A percentile compares a stretch with the other conserved stretches of the same genome.
phyloP scores from a whole-genome alignment of 2,329 filamentous ascomycete genomes.

The Geosmithia morbida region DNA sequence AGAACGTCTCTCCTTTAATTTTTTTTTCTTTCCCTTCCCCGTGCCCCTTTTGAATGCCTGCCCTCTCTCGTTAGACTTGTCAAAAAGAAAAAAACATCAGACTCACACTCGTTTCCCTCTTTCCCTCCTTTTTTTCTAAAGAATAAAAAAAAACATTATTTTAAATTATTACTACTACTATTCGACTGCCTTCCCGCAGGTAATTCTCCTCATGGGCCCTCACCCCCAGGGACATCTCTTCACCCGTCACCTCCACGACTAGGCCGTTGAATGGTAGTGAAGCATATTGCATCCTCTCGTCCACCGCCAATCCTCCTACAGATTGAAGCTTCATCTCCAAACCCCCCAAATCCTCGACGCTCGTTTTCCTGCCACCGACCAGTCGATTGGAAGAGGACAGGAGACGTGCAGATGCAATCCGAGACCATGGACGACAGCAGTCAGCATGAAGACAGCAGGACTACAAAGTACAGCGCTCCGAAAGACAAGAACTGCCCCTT shows the following conservation, averaged over 20 bases:
- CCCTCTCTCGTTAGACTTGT: background rate
- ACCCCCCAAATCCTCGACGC: background rate
- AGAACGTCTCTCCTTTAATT: background rate
- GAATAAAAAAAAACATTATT: too few species aligned
- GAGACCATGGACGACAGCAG: slow-evolving; percentile 1
- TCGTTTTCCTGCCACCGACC: background rate
- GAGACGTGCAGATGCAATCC: background rate
- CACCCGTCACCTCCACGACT: too few species aligned
- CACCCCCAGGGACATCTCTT: background rate
- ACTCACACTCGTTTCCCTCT: background rate
- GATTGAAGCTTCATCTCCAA: background rate
- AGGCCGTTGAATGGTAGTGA: background rate
- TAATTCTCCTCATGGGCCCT: background rate
- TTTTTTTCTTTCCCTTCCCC: background rate
- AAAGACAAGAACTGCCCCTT: slow-evolving; percentile 87
- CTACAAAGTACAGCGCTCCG: slow-evolving; percentile 9
- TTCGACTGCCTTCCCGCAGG: background rate
- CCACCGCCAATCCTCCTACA: too few species aligned
- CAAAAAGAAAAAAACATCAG: too few species aligned
- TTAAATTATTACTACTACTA: background rate
- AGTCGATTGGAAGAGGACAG: background rate
- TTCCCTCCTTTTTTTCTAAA: background rate
- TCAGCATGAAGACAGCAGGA: slow-evolving; percentile 1
- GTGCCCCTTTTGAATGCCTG: background rate
- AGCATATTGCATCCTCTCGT: too few species aligned